Evolutionary conservation across 768 basidiomycete genomes (phyloP), one percentile per base, ranked within the genome.

Genomic region (Agrocybe chaxingu): DNA sequence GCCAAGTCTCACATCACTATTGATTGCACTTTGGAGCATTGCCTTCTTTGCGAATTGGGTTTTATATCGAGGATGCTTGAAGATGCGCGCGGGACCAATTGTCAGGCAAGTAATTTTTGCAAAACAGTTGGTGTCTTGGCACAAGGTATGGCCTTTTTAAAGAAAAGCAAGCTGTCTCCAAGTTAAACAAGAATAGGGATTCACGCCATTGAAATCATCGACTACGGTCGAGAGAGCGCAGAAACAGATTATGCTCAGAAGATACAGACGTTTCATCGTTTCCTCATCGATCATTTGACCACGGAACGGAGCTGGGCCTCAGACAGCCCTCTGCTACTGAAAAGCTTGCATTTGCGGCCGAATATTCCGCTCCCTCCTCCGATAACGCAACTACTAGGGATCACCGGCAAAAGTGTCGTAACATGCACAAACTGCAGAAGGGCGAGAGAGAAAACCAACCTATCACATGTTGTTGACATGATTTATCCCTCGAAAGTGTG

Each of bases 71-170:
- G 92, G 30, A 99, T 98, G 96, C 76, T 99, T 33, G 92, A 96
- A 66, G 95, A 98, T 61, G 96, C 97, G 0, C 78, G 76, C 35
- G 97, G 97, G 0, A 90, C 79, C 13, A 98, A 99, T 58, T 98
- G 96, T 61, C 96, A 98, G 66, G 84, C 94, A 4, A 94, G 88
- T 66, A 99, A 99, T 66, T 99, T 98, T 60, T 98, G 94, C 66
- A 88, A 92, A 67, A 89, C 93, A 2, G 89, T 98, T 40, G 87
- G 90, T 12, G 85, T 91, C 2, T 79, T 94, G 31, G 89, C 92
- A 5, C 92, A 94, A 69, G 83, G 94, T 94, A 46, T 11, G 24
- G 6, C 19, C 18, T 30, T 24, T 38, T 5, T 51, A 45, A 5
- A 34, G 43, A 37, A 12, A 43, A 47, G 34, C 31, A 30, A 24